Base-by-base conservation (phyloP, 2,329 filamentous ascomycete species). In the Hortaea werneckii region DNA sequence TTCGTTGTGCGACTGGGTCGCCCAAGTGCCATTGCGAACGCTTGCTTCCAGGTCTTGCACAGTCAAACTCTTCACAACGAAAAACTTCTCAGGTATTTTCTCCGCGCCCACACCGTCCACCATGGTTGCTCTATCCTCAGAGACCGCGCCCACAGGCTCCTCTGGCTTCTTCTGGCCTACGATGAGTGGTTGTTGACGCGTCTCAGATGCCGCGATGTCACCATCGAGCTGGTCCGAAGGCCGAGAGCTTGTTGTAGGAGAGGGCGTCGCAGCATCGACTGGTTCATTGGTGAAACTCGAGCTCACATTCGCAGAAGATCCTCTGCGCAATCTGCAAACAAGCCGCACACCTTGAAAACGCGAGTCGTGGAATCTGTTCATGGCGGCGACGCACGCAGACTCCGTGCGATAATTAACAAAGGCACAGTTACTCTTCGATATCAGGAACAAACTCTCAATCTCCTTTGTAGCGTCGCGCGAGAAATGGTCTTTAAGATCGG, bases 331-430 rank as follows among this genome's bases (percentile, higher is more conserved):
- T 42, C 90, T 78, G 62, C 89, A 94, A 9, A 95, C 89, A 4
- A 96, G 74, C 26, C 87, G 79, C 12, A 92, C 85, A 0, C 86
- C 83, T 56, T 90, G 80, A 56, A 95, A 95, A 46, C 83, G 82
- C 1, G 88, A 94, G 59, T 96, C 89, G 63, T 96, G 87, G 39
- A 96, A 83, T 54, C 86, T 81, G 40, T 80, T 76, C 70, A 95
- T 86, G 0, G 90, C 90, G 6, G 78, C 74, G 5, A 77, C 68
- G 60, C 88, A 95, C 5, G 80, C 79, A 3, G 73, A 68, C 57
- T 95, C 88, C 42, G 87, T 84, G 51, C 82, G 85, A 64, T 94
- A 96, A 60, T 96, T 96, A 53, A 94, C 87, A 68, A 96, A 96
- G 0, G 89, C 90, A 60, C 90, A 96, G 61, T 95, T 95, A 63